These are phyloP conservation scores for Orbilia ellipsospora DNA, from an alignment of 2,329 filamentous ascomycete genomes.

Conservation along the genomic window DNA sequence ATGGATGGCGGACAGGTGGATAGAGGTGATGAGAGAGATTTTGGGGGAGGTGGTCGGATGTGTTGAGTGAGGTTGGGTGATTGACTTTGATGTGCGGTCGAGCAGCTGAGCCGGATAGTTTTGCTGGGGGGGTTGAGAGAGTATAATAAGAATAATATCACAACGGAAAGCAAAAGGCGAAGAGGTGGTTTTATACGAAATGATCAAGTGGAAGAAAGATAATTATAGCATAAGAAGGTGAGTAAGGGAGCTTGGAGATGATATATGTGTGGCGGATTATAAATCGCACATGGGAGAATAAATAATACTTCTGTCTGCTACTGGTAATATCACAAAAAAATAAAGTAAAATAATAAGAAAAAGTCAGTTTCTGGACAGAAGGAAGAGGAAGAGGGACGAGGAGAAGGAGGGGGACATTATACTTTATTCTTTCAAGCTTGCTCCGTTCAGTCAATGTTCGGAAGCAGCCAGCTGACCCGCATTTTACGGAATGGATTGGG, in stretches of 20 bases:
- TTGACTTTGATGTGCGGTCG: neutral
- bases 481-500: conserved; percentile 54
- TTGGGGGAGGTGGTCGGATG: neutral
- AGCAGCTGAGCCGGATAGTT: conserved; percentile 8
- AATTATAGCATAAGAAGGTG: conserved; percentile 5
- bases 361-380: neutral
- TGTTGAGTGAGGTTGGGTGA: conserved; percentile 12
- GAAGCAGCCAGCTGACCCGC: conserved; percentile 48
- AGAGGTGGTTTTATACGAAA: conserved; percentile 1
- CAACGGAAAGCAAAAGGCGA: neutral
- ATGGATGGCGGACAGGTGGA: neutral
- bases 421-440: conserved; percentile 17
- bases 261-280: neutral
- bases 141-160: neutral
- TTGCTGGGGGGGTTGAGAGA: neutral
- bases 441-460: conserved; percentile 8
- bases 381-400: conserved; percentile 20
- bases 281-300: conserved; percentile 4
- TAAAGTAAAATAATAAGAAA: too few species aligned
- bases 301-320: too few species aligned
- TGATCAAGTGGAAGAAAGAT: conserved; percentile 3
- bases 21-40: neutral
- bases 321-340: too few species aligned
- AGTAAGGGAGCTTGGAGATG: neutral
- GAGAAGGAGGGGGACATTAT: conserved; percentile 19